Percentiles rank a stretch among this genome's conserved stretches.
phyloP scores from a whole-genome alignment of 1,284 basidiomycete genomes.

The Chiua sp. region DNA sequence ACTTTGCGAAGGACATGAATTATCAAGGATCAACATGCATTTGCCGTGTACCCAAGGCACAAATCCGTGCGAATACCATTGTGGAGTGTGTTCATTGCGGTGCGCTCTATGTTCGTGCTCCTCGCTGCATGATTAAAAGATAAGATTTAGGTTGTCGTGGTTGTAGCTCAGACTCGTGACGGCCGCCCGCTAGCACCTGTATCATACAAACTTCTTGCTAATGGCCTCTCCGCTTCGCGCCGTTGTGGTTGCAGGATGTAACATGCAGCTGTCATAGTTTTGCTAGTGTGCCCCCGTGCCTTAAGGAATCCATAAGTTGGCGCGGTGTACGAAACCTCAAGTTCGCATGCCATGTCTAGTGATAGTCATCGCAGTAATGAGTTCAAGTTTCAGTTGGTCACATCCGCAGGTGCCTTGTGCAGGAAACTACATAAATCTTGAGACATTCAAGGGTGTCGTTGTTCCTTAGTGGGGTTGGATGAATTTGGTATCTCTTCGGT shows the following conservation, averaged over 20 bases:
- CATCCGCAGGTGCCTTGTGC: too few species aligned
- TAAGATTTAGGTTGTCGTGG: conserved; percentile 70
- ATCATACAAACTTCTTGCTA: neutral
- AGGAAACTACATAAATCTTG: too few species aligned
- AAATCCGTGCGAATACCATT: conserved; percentile 89
- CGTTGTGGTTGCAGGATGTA: neutral
- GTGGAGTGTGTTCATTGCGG: conserved; percentile 98
- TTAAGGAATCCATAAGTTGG: neutral
- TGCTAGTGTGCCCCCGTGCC: too few species aligned
- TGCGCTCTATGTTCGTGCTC: conserved; percentile 48
- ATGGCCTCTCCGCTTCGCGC: neutral
- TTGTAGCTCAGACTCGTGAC: conserved; percentile 83
- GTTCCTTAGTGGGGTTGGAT: neutral
- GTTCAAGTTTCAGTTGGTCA: too few species aligned
- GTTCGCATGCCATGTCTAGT: conserved; percentile 5
- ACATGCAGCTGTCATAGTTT: neutral
- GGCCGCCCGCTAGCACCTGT: conserved; percentile 7
- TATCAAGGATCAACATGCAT: conserved; percentile 99
- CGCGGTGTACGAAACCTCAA: neutral
- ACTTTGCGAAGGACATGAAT: conserved; percentile 87
- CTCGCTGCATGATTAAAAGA: conserved; percentile 12
- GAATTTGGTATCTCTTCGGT: neutral
- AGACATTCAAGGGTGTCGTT: neutral
- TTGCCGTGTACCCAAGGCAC: conserved; percentile 95
- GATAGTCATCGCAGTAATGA: neutral